Conservation (phyloP, 176 grass and related monocot species). For the Olyra latifolia region DNA sequence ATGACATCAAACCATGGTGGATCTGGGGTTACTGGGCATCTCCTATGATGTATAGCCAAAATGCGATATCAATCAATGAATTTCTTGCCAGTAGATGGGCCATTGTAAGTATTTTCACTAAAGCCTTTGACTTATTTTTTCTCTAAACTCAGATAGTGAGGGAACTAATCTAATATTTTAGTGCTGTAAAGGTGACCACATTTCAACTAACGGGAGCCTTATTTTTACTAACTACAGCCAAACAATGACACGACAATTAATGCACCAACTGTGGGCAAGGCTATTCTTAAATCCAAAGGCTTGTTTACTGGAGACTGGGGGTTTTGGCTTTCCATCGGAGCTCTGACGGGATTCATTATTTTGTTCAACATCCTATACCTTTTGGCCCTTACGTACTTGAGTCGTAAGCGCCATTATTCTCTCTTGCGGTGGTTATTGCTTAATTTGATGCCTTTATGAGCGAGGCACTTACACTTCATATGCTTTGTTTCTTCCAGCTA, state of each 20-base stretch:
- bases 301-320: constrained; percentile 59
- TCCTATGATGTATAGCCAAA: constrained; percentile 87
- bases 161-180: constrained; percentile 5
- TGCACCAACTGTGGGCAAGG: constrained; percentile 67
- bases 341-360: constrained; percentile 58
- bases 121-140: neutral
- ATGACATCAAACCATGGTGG: constrained; percentile 93
- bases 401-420: constrained; percentile 54
- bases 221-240: constrained; percentile 41
- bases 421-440: neutral
- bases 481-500: constrained; percentile 47
- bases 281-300: constrained; percentile 81
- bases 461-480: constrained; percentile 1
- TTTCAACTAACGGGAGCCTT: constrained; percentile 11
- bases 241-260: constrained; percentile 57
- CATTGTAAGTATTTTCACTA: constrained; percentile 45
- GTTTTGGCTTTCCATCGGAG: constrained; percentile 81
- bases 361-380: constrained; percentile 78
- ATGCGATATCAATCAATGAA: constrained; percentile 83
- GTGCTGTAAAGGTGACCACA: neutral
- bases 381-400: constrained; percentile 59
- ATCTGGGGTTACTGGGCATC: constrained; percentile 93
- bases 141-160: neutral
- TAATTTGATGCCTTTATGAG: neutral
- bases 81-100: constrained; percentile 87